Base-by-base conservation (phyloP, 176 grass and related monocot species). In the Poa annua region DNA sequence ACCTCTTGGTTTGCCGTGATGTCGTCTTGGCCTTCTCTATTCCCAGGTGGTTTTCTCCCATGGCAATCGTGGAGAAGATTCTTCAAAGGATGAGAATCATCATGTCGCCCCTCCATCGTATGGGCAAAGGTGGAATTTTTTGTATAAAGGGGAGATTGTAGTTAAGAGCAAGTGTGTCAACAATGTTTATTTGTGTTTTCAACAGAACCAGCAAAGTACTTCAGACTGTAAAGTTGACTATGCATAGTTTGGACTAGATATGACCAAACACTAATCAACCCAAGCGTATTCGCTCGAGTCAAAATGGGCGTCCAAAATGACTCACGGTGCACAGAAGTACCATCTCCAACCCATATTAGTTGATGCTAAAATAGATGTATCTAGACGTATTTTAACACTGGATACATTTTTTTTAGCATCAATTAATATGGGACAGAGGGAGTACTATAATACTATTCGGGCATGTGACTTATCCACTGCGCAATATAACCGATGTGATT, bases 31-130 rank as follows among this genome's bases (percentile, higher is more conserved):
- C 14, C 12, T 57, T 51, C 24, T 82, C 59, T 29, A 69, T 86
- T 77, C 26, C 4, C 55, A 98, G 96, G 96, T 83, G 96, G 96
- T 19, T 98, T 98, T 87, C 92, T 98, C 66, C 96, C 96, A 53
- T 98, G 96, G 92, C 90, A 95, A 26, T 98, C 92, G 4, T 95
- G 92, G 92, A 95, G 88, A 82, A 98, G 88, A 50, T 98, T 98
- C 74, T 98, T 98, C 74, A 88, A 78, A 7, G 96, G 92, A 53
- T 98, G 80, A 88, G 26, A 38, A 78, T 64, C 64, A 26, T 20
- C 21, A 42, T 41, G 26, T 7, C 17, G 36, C 26, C 3, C 50
- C 24, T 10, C 32, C 1, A 22, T 59, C 36, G 26, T 34, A 34
- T 17, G 25, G 59, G 12, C 1, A 63, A 63, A 63, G 1, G 12